phyloP scores from a whole-genome alignment of 768 basidiomycete genomes.

The Mycena amicta region DNA sequence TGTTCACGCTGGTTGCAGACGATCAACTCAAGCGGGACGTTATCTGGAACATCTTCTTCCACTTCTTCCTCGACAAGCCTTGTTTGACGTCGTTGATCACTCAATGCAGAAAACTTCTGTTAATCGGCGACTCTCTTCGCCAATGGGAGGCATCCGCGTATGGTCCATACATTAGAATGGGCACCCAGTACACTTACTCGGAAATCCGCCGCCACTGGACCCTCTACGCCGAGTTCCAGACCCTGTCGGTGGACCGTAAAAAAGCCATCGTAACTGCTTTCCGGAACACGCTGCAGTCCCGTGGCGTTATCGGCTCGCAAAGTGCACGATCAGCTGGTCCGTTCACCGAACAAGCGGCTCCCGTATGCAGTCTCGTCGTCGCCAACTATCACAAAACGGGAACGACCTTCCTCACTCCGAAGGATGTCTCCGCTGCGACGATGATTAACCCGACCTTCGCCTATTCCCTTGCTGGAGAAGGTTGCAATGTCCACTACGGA shows the following conservation, averaged over 20 bases:
- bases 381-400: conserved; percentile 46
- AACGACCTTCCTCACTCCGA: conserved; percentile 31
- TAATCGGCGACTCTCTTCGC: conserved; percentile 32
- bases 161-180: conserved; percentile 38
- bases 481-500: conserved; percentile 46
- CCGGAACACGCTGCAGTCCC: conserved; percentile 4
- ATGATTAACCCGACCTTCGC: conserved; percentile 50
- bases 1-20: conserved; percentile 47
- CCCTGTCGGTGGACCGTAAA: conserved; percentile 25
- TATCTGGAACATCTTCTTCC: conserved; percentile 52
- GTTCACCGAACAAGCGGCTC: conserved; percentile 22
- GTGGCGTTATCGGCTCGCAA: conserved; percentile 19
- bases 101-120: conserved; percentile 43
- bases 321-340: conserved; percentile 50
- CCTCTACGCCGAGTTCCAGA: conserved; percentile 34
- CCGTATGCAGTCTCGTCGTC: conserved; percentile 25
- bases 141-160: conserved; percentile 46
- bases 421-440: conserved; percentile 24
- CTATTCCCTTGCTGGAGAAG: conserved; percentile 40
- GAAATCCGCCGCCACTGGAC: conserved; percentile 46
- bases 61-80: conserved; percentile 45
- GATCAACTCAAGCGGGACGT: conserved; percentile 10
- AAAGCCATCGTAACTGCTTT: conserved; percentile 15
- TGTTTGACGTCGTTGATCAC: conserved; percentile 34
- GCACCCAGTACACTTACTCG: conserved; percentile 38